These are phyloP conservation scores for Quercus engelmannii DNA, from an alignment of 306 rosid species.

Conservation along the genomic window DNA sequence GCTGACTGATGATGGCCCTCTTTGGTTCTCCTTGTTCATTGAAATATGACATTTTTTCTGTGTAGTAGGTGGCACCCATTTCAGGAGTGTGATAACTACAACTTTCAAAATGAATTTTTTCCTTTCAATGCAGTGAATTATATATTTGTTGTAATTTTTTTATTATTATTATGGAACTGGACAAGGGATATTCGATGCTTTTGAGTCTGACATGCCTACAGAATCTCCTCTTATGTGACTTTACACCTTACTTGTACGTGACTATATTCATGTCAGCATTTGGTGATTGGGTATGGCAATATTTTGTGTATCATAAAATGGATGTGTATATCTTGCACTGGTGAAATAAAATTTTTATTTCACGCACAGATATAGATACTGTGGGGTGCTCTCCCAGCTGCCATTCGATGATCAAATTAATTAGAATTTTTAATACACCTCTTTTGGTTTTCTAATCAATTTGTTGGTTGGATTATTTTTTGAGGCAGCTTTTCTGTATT, in stretches of 20 bases:
- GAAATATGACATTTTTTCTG: neutral
- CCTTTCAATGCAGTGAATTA: neutral
- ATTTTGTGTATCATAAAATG: too few species aligned
- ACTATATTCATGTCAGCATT: too few species aligned
- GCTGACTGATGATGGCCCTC: neutral
- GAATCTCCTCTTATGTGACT: too few species aligned
- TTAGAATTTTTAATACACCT: neutral
- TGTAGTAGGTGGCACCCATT: neutral
- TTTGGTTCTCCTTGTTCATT: neutral
- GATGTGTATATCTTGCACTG: too few species aligned
- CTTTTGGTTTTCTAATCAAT: neutral
- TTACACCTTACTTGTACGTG: too few species aligned
- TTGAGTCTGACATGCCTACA: too few species aligned
- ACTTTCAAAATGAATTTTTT: neutral
- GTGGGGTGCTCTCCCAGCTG: neutral
- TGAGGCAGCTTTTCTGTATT: neutral
- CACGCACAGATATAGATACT: neutral
- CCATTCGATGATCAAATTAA: neutral
- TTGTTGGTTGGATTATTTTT: neutral
- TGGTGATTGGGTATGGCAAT: too few species aligned
- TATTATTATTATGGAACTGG: neutral
- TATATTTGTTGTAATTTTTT: conserved; percentile 1
- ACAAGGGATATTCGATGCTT: too few species aligned
- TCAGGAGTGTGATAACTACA: neutral
- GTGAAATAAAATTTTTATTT: neutral